Evolutionary conservation across 2,329 filamentous ascomycete species (phyloP).

Genomic region (Cladosporium sp.): DNA sequence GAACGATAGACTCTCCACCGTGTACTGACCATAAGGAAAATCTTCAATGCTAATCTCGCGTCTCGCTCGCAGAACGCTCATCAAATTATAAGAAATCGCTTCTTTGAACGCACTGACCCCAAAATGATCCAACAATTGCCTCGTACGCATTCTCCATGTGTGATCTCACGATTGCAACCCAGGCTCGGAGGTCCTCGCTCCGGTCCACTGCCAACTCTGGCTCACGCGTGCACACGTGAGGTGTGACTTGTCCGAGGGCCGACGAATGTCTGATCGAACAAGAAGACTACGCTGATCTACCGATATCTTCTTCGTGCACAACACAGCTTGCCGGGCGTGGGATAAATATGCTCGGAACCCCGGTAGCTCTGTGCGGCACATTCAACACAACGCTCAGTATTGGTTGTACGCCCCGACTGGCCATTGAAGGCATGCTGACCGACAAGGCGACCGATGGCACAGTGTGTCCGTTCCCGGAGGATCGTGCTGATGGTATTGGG

Average conservation of each 20-base stretch:
- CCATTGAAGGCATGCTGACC: background rate
- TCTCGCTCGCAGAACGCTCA: background rate
- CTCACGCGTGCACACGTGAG: background rate
- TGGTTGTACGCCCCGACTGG: background rate
- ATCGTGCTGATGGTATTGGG: background rate
- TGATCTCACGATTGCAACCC: background rate
- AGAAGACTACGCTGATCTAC: background rate
- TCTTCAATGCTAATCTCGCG: background rate
- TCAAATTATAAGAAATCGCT: background rate
- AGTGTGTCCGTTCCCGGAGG: background rate
- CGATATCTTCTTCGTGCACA: background rate
- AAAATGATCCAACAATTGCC: background rate
- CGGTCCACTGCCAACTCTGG: background rate
- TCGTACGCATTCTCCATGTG: background rate
- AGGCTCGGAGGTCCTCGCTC: too few species aligned
- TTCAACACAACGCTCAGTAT: background rate
- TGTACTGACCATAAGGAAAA: background rate
- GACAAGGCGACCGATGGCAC: background rate
- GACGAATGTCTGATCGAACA: background rate
- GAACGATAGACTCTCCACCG: background rate
- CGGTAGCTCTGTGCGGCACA: background rate
- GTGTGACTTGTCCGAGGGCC: background rate
- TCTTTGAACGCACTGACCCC: background rate
- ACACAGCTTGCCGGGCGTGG: background rate
- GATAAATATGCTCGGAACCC: background rate